These are phyloP conservation scores for Pleurostoma richardsiae DNA, from an alignment of 2,329 filamentous ascomycete genomes.

Conservation along the genomic window DNA sequence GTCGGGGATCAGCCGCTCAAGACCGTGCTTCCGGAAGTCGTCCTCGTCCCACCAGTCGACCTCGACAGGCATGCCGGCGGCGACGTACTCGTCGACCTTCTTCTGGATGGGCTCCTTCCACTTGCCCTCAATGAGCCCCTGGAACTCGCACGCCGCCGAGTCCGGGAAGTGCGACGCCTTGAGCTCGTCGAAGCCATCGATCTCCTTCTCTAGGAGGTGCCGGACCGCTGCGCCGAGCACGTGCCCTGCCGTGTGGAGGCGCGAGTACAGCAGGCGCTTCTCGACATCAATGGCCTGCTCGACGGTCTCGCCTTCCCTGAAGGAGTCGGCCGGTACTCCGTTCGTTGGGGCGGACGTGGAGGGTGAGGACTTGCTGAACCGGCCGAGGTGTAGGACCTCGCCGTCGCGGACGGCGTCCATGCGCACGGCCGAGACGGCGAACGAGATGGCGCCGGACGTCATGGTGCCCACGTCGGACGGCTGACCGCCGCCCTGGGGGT, in stretches of 20 bases:
- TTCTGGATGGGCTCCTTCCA: slow-evolving; percentile 59
- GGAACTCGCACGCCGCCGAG: slow-evolving; percentile 62
- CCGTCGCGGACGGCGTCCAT: slow-evolving; percentile 43
- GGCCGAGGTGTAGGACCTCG: slow-evolving; percentile 62
- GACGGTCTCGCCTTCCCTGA: slow-evolving; percentile 37
- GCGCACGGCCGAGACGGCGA: slow-evolving; percentile 53
- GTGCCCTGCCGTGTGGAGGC: slow-evolving; percentile 70
- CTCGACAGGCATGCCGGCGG: slow-evolving; percentile 49
- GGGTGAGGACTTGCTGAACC: slow-evolving; percentile 30
- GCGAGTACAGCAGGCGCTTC: slow-evolving; percentile 59
- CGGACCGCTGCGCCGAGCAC: slow-evolving; percentile 65
- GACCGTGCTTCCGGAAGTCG: slow-evolving; percentile 48
- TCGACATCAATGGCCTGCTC: slow-evolving; percentile 54
- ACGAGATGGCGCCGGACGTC: slow-evolving; percentile 23
- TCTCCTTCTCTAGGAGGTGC: slow-evolving; percentile 44
- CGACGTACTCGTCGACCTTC: slow-evolving; percentile 54
- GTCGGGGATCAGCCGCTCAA: slow-evolving; percentile 53
- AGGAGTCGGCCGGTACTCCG: slow-evolving; percentile 11
- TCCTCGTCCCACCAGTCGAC: slow-evolving; percentile 44
- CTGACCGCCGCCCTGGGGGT: slow-evolving; percentile 71
- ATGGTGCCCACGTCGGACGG: slow-evolving; percentile 64
- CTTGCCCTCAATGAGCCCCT: slow-evolving; percentile 59
- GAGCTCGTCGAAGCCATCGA: slow-evolving; percentile 55
- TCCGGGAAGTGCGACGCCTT: slow-evolving; percentile 71
- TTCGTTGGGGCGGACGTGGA: slow-evolving; percentile 4